A percentile compares a stretch with the other conserved stretches of the same genome.
Conservation (phyloP, 2,329 filamentous ascomycete genomes). For the Xylariaceae sp. region DNA sequence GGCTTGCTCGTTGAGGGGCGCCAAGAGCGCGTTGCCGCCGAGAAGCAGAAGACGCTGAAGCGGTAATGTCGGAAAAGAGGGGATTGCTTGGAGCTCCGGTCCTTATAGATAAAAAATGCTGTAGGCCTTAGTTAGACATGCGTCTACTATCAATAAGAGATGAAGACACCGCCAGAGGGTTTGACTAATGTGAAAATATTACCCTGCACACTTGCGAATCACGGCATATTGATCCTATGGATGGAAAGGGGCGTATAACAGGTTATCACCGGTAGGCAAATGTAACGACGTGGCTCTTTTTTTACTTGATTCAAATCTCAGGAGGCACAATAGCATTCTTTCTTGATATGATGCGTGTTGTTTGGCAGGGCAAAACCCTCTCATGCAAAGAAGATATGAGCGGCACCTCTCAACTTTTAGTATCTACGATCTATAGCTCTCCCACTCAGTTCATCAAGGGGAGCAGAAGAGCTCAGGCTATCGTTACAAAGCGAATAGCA, state of each 20-base stretch:
- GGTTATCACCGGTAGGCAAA: no score
- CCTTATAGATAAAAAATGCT: neutral
- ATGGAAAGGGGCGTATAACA: neutral
- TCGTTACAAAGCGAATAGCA: neutral
- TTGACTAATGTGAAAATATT: no score
- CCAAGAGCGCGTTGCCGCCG: slow-evolving; percentile 73
- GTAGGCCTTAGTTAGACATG: neutral
- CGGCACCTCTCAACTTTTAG: neutral
- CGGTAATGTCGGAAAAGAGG: slow-evolving; percentile 34
- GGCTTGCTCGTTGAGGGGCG: slow-evolving; percentile 77
- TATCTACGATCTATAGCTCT: neutral
- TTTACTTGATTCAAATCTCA: no score
- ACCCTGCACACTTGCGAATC: neutral
- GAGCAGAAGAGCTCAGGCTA: neutral
- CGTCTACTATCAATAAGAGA: neutral
- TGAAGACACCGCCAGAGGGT: neutral
- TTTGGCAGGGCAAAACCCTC: neutral
- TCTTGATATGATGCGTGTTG: neutral
- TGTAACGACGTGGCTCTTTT: no score
- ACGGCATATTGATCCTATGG: neutral
- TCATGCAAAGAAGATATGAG: neutral
- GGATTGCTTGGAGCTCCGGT: neutral
- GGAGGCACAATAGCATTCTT: no score
- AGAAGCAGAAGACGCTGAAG: slow-evolving; percentile 78
- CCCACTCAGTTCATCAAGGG: neutral